phyloP scores from a whole-genome alignment of 169 alveolate genomes.

The Cryptosporidium bovis region DNA sequence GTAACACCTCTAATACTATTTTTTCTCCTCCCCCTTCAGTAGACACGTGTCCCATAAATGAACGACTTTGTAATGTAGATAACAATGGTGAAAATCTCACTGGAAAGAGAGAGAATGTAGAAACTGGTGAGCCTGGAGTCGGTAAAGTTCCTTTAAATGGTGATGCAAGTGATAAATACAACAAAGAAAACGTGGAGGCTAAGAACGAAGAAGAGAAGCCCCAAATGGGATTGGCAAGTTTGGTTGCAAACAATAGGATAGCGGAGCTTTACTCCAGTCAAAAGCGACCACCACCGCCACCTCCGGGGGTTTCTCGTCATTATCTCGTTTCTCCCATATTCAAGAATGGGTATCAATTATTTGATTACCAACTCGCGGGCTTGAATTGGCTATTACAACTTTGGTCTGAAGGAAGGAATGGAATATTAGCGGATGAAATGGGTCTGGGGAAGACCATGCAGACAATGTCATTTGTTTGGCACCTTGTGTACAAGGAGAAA shows the following conservation, averaged over 20 bases:
- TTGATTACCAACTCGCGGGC: constrained; percentile 79
- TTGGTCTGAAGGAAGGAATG: constrained; percentile 87
- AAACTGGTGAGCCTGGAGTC: neutral
- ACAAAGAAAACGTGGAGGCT: neutral
- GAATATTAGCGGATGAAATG: constrained; percentile 94
- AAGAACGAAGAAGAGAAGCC: neutral
- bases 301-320: constrained; percentile 68
- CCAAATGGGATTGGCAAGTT: constrained; percentile 55
- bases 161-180: neutral
- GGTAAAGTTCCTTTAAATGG: neutral
- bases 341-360: constrained; percentile 68
- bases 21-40: too few species aligned
- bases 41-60: too few species aligned
- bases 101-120: neutral
- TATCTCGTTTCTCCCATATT: constrained; percentile 70
- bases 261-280: constrained; percentile 66
- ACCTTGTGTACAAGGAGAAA: constrained; percentile 81
- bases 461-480: constrained; percentile 86
- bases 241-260: constrained; percentile 37
- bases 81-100: neutral
- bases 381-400: constrained; percentile 87
- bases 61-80: neutral
- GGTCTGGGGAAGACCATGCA: constrained; percentile 75
- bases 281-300: constrained; percentile 75
- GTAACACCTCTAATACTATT: neutral